Base-by-base conservation (phyloP, 495 filamentous ascomycete genomes). In the Xylaria castorea region DNA sequence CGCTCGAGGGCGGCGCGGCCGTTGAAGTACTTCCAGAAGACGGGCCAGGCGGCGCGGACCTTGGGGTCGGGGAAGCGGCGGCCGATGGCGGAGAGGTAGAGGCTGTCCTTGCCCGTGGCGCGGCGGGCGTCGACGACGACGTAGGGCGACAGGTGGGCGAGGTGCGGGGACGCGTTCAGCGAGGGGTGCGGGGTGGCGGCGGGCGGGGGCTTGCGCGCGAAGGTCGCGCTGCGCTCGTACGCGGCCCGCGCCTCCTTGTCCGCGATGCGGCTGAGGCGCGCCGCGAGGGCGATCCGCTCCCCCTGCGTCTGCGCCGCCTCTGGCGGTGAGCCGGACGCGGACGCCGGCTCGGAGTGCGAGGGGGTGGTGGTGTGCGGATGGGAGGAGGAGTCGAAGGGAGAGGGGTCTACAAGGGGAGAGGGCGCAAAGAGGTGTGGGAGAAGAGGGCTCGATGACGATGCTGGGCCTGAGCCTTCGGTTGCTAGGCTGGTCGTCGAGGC, bases 1-100 rank as follows among this genome's bases (percentile, higher is more conserved):
- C 95, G 92, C 83, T 99, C 96, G 50, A 99, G 82, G 6, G 95
- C 93, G 79, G 93, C 90, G 57, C 86, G 85, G 1, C 96, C 96
- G 81, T 98, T 95, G 73, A 98, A 93, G 80, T 97, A 97, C 79
- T 92, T 92, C 75, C 91, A 83, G 50, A 92, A 87, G 42, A 81
- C 80, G 51, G 86, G 85, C 80, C 86, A 88, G 27, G 83, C 84
- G 67, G 82, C 83, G 64, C 78, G 80, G 14, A 84, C 83, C 34
- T 83, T 81, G 46, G 81, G 80, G 64, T 87, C 84, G 71, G 77
- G 78, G 66, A 93, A 86, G 42, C 91, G 85, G 5, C 83, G 76
- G 7, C 89, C 89, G 62, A 95, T 92, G 70, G 91, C 90, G 65
- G 91, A 88, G 0, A 97, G 81, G 83, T 93, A 94, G 53, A 91